These are phyloP conservation scores for Collybia sp. DNA, from an alignment of 768 basidiomycete genomes.

Conservation along the genomic window DNA sequence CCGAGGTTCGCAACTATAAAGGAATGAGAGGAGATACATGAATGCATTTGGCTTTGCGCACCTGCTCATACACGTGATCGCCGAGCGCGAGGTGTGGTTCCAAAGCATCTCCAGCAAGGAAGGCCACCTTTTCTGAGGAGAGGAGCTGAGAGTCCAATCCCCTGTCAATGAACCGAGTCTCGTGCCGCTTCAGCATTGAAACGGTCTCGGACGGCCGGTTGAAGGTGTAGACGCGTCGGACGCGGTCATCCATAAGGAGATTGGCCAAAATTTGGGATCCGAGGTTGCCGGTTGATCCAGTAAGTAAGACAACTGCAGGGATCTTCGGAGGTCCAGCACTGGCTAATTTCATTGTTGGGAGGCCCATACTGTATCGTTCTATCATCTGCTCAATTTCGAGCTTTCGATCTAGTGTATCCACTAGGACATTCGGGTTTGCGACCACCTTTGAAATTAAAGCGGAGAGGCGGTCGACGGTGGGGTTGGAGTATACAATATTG, in stretches of 20 bases:
- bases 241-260: constrained; percentile 15
- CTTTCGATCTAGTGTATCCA: background rate
- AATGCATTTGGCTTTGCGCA: constrained; percentile 5
- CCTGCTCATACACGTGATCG: constrained; percentile 13
- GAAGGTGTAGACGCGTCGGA: constrained; percentile 25
- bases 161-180: constrained; percentile 20
- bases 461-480: constrained; percentile 13
- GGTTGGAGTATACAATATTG: constrained; percentile 14
- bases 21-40: constrained; percentile 7
- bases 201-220: constrained; percentile 18
- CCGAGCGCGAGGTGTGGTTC: constrained; percentile 23
- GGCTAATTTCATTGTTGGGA: background rate
- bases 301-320: constrained; percentile 26
- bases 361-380: constrained; percentile 21
- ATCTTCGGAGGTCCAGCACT: background rate
- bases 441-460: constrained; percentile 5
- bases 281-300: constrained; percentile 34
- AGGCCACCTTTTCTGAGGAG: constrained; percentile 23
- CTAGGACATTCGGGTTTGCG: background rate
- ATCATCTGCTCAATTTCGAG: constrained; percentile 24
- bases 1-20: constrained; percentile 22
- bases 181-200: constrained; percentile 19
- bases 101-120: constrained; percentile 27
- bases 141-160: constrained; percentile 22
- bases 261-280: constrained; percentile 29